Percentiles rank a stretch among this genome's conserved stretches.
These are phyloP conservation scores for Exophiala phaeomuriformis DNA, from an alignment of 2,329 filamentous ascomycete genomes.

Conservation along the genomic window DNA sequence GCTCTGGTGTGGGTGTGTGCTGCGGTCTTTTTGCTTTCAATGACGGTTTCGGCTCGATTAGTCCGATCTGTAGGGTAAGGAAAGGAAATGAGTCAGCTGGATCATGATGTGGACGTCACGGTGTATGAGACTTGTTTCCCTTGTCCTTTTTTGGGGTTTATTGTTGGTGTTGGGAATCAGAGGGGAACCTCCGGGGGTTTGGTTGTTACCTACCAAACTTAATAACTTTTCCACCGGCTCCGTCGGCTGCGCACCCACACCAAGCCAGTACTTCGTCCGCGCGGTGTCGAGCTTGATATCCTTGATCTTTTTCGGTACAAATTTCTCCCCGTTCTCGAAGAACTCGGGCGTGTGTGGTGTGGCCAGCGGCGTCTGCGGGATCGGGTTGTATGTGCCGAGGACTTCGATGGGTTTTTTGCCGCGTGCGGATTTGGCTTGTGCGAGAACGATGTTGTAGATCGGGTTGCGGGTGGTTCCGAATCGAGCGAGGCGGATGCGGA, in stretches of 20 bases:
- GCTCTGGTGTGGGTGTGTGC: background rate
- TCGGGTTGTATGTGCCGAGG: constrained; percentile 60
- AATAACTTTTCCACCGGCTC: constrained; percentile 83
- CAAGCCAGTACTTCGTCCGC: constrained; percentile 89
- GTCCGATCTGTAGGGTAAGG: constrained; percentile 17
- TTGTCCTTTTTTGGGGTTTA: too few relatives aligned
- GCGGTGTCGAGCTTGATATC: constrained; percentile 79
- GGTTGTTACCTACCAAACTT: constrained; percentile 56
- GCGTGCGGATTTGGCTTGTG: constrained; percentile 85
- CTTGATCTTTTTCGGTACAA: constrained; percentile 67
- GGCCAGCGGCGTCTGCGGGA: constrained; percentile 46
- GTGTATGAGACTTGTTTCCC: too few relatives aligned
- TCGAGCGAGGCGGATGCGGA: constrained; percentile 87
- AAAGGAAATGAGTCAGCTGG: background rate
- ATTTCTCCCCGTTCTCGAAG: constrained; percentile 36
- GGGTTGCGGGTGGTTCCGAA: constrained; percentile 84
- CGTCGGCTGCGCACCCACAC: constrained; percentile 90
- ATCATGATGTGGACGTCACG: too few relatives aligned
- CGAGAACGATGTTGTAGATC: constrained; percentile 95
- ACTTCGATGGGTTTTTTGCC: constrained; percentile 90
- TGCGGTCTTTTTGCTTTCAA: constrained; percentile 2
- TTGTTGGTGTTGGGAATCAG: background rate
- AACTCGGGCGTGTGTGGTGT: constrained; percentile 18
- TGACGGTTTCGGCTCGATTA: constrained; percentile 23
- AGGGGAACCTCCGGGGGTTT: background rate